Percentiles rank a stretch among this genome's conserved stretches.
Conservation (phyloP, 768 basidiomycete genomes). For the Clitopilus hobsonii region DNA sequence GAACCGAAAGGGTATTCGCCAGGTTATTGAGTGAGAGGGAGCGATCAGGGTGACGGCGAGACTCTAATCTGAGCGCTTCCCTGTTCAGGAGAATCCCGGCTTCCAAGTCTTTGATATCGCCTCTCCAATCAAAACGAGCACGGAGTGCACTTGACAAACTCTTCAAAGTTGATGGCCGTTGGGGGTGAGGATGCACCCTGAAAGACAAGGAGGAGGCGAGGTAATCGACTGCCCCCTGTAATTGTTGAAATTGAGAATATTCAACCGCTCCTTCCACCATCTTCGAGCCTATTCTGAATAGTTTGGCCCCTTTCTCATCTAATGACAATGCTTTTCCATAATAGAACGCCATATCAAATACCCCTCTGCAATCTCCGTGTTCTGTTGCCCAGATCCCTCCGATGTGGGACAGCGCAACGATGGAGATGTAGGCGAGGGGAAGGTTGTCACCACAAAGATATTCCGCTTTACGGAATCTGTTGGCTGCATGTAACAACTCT, state of each 20-base stretch:
- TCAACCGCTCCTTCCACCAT: background rate
- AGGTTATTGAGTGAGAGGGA: too few relatives aligned
- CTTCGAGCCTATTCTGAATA: background rate
- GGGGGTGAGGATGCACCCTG: background rate
- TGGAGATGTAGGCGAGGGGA: background rate
- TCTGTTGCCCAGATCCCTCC: background rate
- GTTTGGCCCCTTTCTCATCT: background rate
- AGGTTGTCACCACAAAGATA: background rate
- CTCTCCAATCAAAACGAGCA: constrained; percentile 12
- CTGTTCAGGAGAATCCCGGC: constrained; percentile 4
- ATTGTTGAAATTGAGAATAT: too few relatives aligned
- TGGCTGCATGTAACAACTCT: background rate
- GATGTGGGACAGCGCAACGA: background rate
- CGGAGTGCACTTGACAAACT: constrained; percentile 9
- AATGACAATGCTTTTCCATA: background rate
- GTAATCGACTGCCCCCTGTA: background rate
- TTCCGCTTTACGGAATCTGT: background rate
- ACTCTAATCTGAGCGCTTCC: too few relatives aligned
- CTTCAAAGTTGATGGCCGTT: background rate
- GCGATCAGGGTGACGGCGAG: too few relatives aligned
- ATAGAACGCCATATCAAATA: background rate
- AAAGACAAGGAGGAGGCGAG: background rate
- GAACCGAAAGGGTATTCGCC: too few relatives aligned
- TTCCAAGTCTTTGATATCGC: constrained; percentile 4
- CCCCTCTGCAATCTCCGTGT: background rate